phyloP scores from a whole-genome alignment of 768 basidiomycete species.

The Leccinum ochraceum region DNA sequence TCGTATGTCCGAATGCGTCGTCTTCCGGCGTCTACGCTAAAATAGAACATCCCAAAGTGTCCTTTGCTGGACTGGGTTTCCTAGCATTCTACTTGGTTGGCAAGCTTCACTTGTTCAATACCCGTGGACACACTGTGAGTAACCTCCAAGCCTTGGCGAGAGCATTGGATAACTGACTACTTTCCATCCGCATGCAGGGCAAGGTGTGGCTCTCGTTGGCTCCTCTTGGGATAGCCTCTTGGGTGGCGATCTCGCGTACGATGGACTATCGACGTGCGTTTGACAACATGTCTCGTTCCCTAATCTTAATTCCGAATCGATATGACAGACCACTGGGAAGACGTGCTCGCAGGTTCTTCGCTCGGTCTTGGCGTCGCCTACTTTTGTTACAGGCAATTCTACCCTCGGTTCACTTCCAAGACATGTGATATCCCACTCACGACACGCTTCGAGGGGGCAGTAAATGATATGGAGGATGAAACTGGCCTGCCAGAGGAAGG shows the following conservation, averaged over 20 bases:
- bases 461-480: slow-evolving; percentile 2
- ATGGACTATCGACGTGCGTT: slow-evolving; percentile 88
- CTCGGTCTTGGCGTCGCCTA: slow-evolving; percentile 73
- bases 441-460: slow-evolving; percentile 53
- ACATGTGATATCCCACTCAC: slow-evolving; percentile 66
- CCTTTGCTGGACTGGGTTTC: slow-evolving; percentile 92
- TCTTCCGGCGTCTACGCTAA: neutral
- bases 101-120: slow-evolving; percentile 88
- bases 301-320: slow-evolving; percentile 1
- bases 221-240: slow-evolving; percentile 72
- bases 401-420: slow-evolving; percentile 60
- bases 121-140: slow-evolving; percentile 67
- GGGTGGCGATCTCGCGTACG: slow-evolving; percentile 81
- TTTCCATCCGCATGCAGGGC: slow-evolving; percentile 32
- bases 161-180: neutral
- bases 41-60: slow-evolving; percentile 48
- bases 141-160: neutral
- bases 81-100: slow-evolving; percentile 86
- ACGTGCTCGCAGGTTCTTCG: slow-evolving; percentile 76
- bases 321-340: slow-evolving; percentile 85
- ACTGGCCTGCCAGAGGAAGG: slow-evolving; percentile 7
- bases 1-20: slow-evolving; percentile 44
- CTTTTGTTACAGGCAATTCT: slow-evolving; percentile 83
- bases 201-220: slow-evolving; percentile 83
- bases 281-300: neutral